A percentile compares a stretch with the other conserved stretches of the same genome.
phyloP scores from a whole-genome alignment of 441 rosid genomes.

The Gossypium aridum region DNA sequence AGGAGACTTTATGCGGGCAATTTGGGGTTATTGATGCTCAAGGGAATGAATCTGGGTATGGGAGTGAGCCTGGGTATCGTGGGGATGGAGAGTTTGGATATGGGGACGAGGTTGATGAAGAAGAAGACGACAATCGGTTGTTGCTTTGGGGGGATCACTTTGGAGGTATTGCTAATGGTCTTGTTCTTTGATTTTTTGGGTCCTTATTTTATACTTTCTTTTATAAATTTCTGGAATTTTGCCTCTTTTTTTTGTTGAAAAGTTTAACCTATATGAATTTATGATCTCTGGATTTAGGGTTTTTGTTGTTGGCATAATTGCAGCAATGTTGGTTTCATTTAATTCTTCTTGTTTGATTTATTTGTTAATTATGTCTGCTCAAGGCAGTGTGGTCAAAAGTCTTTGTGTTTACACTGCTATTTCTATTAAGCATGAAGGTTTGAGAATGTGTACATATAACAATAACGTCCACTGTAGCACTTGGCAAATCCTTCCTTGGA shows the following conservation, averaged over 20 bases:
- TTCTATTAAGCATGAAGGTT: background rate
- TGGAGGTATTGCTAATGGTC: conserved; percentile 38
- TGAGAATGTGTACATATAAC: background rate
- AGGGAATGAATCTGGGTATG: conserved; percentile 87
- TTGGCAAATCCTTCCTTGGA: too few species aligned
- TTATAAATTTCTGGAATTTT: background rate
- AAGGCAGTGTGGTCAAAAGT: background rate
- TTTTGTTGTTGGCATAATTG: background rate
- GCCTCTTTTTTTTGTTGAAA: background rate
- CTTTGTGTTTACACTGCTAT: background rate
- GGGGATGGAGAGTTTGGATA: conserved; percentile 97
- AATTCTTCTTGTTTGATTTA: background rate
- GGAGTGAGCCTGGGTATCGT: conserved; percentile 93
- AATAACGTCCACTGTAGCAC: too few species aligned
- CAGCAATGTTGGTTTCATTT: background rate
- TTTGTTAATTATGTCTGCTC: background rate
- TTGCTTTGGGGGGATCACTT: conserved; percentile 71
- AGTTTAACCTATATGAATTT: background rate
- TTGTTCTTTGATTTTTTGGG: background rate
- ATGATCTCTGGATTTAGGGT: background rate
- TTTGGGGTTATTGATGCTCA: conserved; percentile 51
- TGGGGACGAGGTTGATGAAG: conserved; percentile 91
- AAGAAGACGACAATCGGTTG: conserved; percentile 76
- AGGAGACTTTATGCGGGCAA: conserved; percentile 42
- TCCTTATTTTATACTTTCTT: background rate